phyloP scores from a whole-genome alignment of 106 monocot genomes.

The Acanthochlamys bracteata region DNA sequence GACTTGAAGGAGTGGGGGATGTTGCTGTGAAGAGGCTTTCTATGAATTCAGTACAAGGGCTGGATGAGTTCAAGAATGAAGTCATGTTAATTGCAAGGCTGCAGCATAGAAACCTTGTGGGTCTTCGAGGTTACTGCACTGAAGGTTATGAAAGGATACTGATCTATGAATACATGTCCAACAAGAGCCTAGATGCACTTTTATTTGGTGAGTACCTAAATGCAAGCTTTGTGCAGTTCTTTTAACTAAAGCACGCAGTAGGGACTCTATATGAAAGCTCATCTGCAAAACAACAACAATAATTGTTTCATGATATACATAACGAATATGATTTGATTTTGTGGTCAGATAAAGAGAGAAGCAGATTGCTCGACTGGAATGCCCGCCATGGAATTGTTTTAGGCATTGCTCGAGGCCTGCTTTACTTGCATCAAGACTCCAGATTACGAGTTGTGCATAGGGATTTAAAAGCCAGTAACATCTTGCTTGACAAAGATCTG shows the following conservation, averaged over 20 bases:
- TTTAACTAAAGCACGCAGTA: no score
- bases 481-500: slow-evolving; percentile 2
- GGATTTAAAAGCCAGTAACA: slow-evolving; percentile 6
- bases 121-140: slow-evolving; percentile 19
- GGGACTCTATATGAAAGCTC: no score
- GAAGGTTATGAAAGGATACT: slow-evolving; percentile 14
- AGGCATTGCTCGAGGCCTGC: neutral
- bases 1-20: no score
- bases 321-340: no score
- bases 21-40: slow-evolving; percentile 40
- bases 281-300: no score
- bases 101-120: slow-evolving; percentile 32
- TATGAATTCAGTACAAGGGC: slow-evolving; percentile 17
- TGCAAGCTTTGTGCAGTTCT: no score
- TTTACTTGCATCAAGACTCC: slow-evolving; percentile 5
- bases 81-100: slow-evolving; percentile 25
- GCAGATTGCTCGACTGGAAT: neutral
- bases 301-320: no score
- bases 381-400: slow-evolving; percentile 6
- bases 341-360: no score
- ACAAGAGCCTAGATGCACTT: slow-evolving; percentile 14
- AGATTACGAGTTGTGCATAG: neutral
- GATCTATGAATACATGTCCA: slow-evolving; percentile 23
- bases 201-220: slow-evolving; percentile 10
- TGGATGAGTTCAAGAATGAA: slow-evolving; percentile 38